phyloP scores from a whole-genome alignment of 441 rosid genomes.

The Manihot esculenta region DNA sequence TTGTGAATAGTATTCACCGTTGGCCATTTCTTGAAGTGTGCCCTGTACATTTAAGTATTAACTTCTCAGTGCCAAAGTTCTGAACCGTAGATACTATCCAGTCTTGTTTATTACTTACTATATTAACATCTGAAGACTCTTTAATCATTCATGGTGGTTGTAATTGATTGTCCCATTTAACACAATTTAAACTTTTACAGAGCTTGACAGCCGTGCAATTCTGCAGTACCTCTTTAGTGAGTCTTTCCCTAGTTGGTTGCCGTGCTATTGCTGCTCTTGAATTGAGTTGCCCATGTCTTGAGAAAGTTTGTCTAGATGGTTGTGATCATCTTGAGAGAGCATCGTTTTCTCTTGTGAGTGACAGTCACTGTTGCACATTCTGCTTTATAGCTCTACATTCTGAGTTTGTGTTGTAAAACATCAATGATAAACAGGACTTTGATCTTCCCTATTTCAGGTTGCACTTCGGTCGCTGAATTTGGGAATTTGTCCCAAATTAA shows the following conservation, averaged over 20 bases:
- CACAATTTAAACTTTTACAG: conserved; percentile 39
- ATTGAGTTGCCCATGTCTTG: conserved; percentile 72
- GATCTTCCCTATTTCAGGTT: conserved; percentile 42
- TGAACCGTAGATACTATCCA: background rate
- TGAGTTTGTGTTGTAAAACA: background rate
- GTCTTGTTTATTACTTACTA: background rate
- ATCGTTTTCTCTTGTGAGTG: conserved; percentile 83
- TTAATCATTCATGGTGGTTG: background rate
- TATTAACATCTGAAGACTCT: background rate
- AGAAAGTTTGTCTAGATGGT: conserved; percentile 87
- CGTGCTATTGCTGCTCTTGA: conserved; percentile 78
- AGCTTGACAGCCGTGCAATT: conserved; percentile 77
- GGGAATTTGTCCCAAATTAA: conserved; percentile 94
- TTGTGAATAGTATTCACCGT: background rate
- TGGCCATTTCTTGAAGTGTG: background rate
- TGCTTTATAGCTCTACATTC: background rate
- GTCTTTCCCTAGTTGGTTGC: conserved; percentile 95
- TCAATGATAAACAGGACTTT: conserved; percentile 2
- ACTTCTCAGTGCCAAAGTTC: background rate
- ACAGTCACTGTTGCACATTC: background rate
- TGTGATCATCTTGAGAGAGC: conserved; percentile 96
- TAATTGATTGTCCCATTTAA: no score
- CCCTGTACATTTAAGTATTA: background rate
- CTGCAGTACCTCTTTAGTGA: conserved; percentile 70
- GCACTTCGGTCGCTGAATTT: conserved; percentile 78